Evolutionary conservation across 805 yeast species (phyloP).

Genomic region (Starmerella cellae): DNA sequence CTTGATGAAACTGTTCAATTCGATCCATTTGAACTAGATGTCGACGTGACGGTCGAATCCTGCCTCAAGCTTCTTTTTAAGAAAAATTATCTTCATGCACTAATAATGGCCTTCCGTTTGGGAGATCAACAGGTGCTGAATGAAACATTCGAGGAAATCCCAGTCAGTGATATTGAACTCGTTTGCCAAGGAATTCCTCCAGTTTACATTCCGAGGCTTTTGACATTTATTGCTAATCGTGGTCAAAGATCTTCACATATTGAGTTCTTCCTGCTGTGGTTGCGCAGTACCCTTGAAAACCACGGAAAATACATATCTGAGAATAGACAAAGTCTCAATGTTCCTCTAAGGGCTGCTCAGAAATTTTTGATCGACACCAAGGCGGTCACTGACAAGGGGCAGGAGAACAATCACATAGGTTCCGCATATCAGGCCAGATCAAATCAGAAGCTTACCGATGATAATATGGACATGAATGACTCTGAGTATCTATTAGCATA

Average conservation of each 20-base stretch:
- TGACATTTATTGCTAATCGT: constrained; percentile 56
- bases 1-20: constrained; percentile 56
- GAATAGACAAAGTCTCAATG: constrained; percentile 49
- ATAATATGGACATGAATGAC: not conserved
- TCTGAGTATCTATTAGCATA: not conserved
- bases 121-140: constrained; percentile 68
- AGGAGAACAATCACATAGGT: constrained; percentile 13
- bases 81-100: constrained; percentile 55
- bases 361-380: constrained; percentile 36
- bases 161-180: constrained; percentile 54
- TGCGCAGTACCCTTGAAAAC: constrained; percentile 47
- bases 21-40: constrained; percentile 90
- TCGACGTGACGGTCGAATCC: constrained; percentile 77
- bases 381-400: constrained; percentile 20
- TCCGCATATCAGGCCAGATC: constrained; percentile 1
- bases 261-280: constrained; percentile 76
- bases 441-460: not conserved
- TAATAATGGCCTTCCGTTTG: constrained; percentile 86
- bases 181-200: constrained; percentile 59
- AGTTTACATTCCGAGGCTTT: constrained; percentile 55
- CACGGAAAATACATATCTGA: constrained; percentile 67
- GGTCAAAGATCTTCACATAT: constrained; percentile 64
- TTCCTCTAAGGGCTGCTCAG: constrained; percentile 55
- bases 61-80: constrained; percentile 48
- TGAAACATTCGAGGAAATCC: constrained; percentile 59